phyloP scores from a whole-genome alignment of 83 land plant genomes.

The Larix sibirica region DNA sequence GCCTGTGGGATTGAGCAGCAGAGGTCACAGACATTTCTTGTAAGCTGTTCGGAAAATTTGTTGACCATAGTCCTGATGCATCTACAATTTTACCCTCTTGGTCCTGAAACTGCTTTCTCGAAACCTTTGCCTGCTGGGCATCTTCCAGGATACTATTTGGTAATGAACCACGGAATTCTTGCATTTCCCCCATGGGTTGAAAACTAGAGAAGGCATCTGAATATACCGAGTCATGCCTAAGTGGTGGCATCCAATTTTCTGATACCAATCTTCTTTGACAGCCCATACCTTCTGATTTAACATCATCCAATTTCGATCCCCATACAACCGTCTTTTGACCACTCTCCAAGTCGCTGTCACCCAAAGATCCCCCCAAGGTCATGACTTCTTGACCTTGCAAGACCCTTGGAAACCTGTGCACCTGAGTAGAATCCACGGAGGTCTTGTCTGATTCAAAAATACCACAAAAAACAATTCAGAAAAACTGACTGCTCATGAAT shows the following conservation, averaged over 20 bases:
- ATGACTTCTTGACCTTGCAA: slow-evolving; percentile 51
- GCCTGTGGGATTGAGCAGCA: slow-evolving; percentile 25
- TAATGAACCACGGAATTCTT: slow-evolving; percentile 14
- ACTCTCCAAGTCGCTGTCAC: slow-evolving; percentile 41
- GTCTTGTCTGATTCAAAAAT: slow-evolving; percentile 12
- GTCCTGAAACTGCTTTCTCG: slow-evolving; percentile 27
- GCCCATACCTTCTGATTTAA: slow-evolving; percentile 32
- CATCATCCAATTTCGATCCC: slow-evolving; percentile 35
- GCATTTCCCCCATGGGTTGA: slow-evolving; percentile 22
- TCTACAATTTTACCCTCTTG: slow-evolving; percentile 25
- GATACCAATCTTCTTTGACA: slow-evolving; percentile 29
- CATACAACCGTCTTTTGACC: slow-evolving; percentile 47
- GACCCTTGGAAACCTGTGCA: slow-evolving; percentile 30
- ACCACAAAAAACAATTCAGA: not conserved
- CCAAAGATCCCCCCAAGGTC: slow-evolving; percentile 53
- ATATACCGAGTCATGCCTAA: slow-evolving; percentile 38
- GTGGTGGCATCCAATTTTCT: slow-evolving; percentile 32
- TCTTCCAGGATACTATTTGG: slow-evolving; percentile 19
- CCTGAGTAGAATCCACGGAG: slow-evolving; percentile 20
- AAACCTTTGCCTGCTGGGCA: not conserved
- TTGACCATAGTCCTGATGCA: slow-evolving; percentile 28
- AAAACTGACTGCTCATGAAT: not conserved
- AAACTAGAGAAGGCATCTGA: slow-evolving; percentile 54
- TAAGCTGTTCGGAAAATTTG: slow-evolving; percentile 28
- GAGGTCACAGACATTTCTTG: slow-evolving; percentile 19